Base-by-base conservation (phyloP, 163 green algal genomes). In the Scenedesmus sp. region DNA sequence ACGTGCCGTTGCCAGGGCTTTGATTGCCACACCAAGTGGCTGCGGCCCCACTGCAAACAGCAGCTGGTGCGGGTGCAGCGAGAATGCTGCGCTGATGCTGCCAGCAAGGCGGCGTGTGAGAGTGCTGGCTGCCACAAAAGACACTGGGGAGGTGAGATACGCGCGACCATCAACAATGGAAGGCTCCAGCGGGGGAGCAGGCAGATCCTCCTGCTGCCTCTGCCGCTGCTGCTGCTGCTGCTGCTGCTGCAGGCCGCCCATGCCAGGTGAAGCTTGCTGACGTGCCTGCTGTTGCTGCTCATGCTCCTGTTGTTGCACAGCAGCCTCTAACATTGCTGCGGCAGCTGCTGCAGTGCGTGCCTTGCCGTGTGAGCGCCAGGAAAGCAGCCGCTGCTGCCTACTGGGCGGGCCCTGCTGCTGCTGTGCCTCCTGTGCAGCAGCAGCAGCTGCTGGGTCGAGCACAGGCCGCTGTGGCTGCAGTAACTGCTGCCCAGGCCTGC, bases 21-120 rank as follows among this genome's bases (percentile, higher is more conserved):
- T 87, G 3, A 91, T 37, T 22, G n/a, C 18, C 6, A 68, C 42
- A 4, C 30, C 56, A 15, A 86, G 33, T 3, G 87, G 3, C 24
- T 42, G 15, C 2, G 87, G 56, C 16, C 87, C 87, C 15, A 82
- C 53, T 6, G 87, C 78, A 82, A 91, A 91, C 53, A 91, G 44
- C 79, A 91, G 81, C 56, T 83, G 79, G 79, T 91, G 87, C 40
- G 26, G 20, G 61, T 91, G 87, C 73, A 87, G 20, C 18, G n/a
- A 40, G 18, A 86, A 86, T 33, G 79, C 78, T 24, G 33, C 16
- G 22, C 37, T 79, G 40, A 91, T 72, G 78, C 51, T 86, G 56
- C 79, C 79, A 16, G 87, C 87, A 1, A 91, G 61, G 26, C 35
- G 22, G 18, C 40, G 46, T 0, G 78, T 87, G 61, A 15, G 22